phyloP scores from a whole-genome alignment of 1,284 basidiomycete genomes.

The Stygiomarasmius scandens region DNA sequence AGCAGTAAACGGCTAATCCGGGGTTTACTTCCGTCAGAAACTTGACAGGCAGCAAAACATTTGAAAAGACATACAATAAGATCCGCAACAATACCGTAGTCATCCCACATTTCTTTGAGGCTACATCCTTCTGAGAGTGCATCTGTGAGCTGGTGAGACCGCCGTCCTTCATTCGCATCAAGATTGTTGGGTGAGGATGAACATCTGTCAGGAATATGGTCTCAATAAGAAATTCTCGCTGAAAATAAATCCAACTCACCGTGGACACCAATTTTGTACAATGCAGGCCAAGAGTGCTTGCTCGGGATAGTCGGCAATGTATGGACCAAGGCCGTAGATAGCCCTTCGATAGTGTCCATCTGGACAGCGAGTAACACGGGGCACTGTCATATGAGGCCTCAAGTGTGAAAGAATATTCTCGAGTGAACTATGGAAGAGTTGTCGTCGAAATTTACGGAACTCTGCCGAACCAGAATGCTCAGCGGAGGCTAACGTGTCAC shows the following conservation, averaged over 20 bases:
- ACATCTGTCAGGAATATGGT: constrained; percentile 17
- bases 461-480: constrained; percentile 9
- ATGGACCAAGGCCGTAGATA: constrained; percentile 33
- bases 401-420: constrained; percentile 13
- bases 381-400: constrained; percentile 30
- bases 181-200: constrained; percentile 5
- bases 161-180: constrained; percentile 5
- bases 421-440: constrained; percentile 31
- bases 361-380: constrained; percentile 24
- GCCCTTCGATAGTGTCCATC: constrained; percentile 28
- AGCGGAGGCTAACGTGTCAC: background rate
- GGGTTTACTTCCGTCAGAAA: too few relatives aligned
- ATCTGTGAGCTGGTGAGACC: constrained; percentile 2
- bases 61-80: constrained; percentile 2
- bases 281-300: constrained; percentile 20
- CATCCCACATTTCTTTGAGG: constrained; percentile 2
- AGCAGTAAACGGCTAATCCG: constrained; percentile 15
- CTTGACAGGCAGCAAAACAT: too few relatives aligned
- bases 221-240: background rate
- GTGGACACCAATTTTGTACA: constrained; percentile 33
- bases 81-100: constrained; percentile 6
- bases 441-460: constrained; percentile 26
- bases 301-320: constrained; percentile 38
- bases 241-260: too few relatives aligned
- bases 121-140: background rate